These are phyloP conservation scores for Candida rishiriensis DNA, from an alignment of 805 yeast species.

Conservation along the genomic window DNA sequence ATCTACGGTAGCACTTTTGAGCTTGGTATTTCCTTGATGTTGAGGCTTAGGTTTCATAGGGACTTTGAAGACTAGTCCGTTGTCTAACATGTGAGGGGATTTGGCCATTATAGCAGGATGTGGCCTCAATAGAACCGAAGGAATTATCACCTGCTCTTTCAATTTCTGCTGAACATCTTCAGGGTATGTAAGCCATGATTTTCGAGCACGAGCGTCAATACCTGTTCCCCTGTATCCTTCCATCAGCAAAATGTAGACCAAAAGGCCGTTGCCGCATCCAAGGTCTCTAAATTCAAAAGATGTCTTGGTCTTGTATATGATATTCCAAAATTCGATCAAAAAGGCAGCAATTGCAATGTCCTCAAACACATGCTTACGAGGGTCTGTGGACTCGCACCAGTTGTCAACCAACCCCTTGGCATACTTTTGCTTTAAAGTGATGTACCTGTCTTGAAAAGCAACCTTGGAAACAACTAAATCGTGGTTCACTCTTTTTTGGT, in stretches of 20 bases:
- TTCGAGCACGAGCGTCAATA: conserved; percentile 83
- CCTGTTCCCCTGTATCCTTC: conserved; percentile 87
- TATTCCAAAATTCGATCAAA: conserved; percentile 78
- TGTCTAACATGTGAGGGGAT: conserved; percentile 53
- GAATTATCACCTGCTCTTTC: conserved; percentile 79
- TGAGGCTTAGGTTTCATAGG: conserved; percentile 32
- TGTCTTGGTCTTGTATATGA: conserved; percentile 35
- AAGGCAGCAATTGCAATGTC: conserved; percentile 95
- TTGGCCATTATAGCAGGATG: conserved; percentile 54
- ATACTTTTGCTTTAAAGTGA: conserved; percentile 74
- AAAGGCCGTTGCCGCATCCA: conserved; percentile 92
- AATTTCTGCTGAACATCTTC: conserved; percentile 51
- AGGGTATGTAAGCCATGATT: conserved; percentile 82
- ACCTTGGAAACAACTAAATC: conserved; percentile 82
- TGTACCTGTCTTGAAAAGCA: conserved; percentile 77
- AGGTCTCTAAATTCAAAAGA: conserved; percentile 75
- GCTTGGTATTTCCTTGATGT: conserved; percentile 16
- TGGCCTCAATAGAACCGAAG: conserved; percentile 64
- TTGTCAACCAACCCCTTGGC: conserved; percentile 67
- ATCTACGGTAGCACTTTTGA: no score
- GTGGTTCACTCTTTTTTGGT: conserved; percentile 82
- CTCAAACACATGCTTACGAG: conserved; percentile 92
- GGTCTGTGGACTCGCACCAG: conserved; percentile 96
- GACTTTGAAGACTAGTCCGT: conserved; percentile 57
- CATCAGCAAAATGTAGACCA: conserved; percentile 65